Evolutionary conservation across 352 stramenopile genomes (phyloP).

Genomic region (Peronosclerospora sorghi): DNA sequence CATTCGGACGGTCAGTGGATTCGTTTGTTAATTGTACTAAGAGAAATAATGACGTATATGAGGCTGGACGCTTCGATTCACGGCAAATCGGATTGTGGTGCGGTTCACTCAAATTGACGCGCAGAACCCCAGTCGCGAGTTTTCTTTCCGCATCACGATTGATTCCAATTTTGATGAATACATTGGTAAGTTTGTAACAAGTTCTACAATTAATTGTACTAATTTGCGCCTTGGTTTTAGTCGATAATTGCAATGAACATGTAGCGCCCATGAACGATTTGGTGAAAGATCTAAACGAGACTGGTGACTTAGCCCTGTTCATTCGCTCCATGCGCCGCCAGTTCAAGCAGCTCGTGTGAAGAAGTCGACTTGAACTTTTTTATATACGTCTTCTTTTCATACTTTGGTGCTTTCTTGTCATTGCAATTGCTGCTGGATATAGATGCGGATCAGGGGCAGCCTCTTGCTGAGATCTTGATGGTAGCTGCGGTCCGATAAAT

Average conservation of each 20-base stretch:
- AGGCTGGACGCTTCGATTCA: not conserved
- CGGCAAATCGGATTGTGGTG: conserved; percentile 52
- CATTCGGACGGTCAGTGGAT: conserved; percentile 32
- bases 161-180: conserved; percentile 44
- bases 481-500: conserved; percentile 42
- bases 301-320: conserved; percentile 59
- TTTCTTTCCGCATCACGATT: conserved; percentile 66
- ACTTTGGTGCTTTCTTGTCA: conserved; percentile 6
- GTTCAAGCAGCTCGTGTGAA: conserved; percentile 58
- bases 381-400: conserved; percentile 36
- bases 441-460: not conserved
- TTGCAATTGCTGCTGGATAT: not conserved
- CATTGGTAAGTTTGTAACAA: conserved; percentile 24
- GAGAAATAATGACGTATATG: not conserved
- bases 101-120: conserved; percentile 64
- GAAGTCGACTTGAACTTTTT: conserved; percentile 7
- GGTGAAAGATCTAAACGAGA: conserved; percentile 49
- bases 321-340: conserved; percentile 68
- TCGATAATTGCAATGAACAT: conserved; percentile 48
- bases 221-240: conserved; percentile 18
- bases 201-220: not conserved
- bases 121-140: conserved; percentile 40
- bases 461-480: conserved; percentile 5
- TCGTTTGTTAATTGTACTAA: not conserved
- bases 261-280: conserved; percentile 37